Evolutionary conservation across 495 filamentous ascomycete species (phyloP), one percentile per base, ranked within the genome.

Genomic region (Penicillium dipodomyicola): DNA sequence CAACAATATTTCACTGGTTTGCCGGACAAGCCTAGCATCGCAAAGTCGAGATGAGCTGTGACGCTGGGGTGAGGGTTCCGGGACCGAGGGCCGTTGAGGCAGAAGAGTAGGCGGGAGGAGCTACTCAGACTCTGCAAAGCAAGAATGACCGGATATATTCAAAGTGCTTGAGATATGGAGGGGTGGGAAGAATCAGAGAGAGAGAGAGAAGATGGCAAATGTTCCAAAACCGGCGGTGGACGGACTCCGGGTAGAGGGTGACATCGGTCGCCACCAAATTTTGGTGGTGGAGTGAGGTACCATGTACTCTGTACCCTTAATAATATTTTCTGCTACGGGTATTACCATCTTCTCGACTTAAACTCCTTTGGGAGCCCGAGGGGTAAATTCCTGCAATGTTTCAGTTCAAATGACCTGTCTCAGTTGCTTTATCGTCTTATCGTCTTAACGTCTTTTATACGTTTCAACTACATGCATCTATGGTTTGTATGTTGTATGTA

Each of bases 21-120:
- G 59, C 63, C 61, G 53, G 55, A 59, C 59, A 53, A 63, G 48
- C 56, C 61, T 63, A 50, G 59, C 72, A 74, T 72, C 58, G 67
- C 69, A 65, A 47, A 56, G 35, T 55, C 27, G 62, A 57, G 47
- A 49, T 47, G 51, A 19, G 35, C 41, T 32, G 32, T 30, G 54
- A 53, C 32, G 56, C 49, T 23, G 35, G 37, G 40, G 32, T 30
- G 17, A 57, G 35, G 49, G 37, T 48, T 46, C 51, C 29, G 42
- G 37, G 27, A 43, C 56, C 35, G 47, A 58, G 59, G 44, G 42
- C 53, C 47, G 41, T 54, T 49, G 20, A 25, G 29, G 37, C n/a
- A 29, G 33, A 35, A 33, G 46, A 33, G 29, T 37, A 55, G 44
- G 35, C 20, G n/a, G 46, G 22, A 5, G 27, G 11, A 20, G 19